A percentile compares a stretch with the other conserved stretches of the same genome.
These are phyloP conservation scores for Pichia scutulata DNA, from an alignment of 805 yeast genomes.

Conservation along the genomic window DNA sequence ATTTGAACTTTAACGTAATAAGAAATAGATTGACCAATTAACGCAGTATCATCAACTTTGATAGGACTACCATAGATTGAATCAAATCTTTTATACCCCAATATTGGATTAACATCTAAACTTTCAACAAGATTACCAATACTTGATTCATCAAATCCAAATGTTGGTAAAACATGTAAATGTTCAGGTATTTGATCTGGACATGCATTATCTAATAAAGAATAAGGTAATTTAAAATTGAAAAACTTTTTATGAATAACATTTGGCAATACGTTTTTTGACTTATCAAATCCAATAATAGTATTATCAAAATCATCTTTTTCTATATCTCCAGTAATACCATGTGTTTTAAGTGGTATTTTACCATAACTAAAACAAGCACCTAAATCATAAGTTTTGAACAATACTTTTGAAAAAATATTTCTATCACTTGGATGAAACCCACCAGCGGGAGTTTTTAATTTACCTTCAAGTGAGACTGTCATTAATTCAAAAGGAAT, in stretches of 20 bases:
- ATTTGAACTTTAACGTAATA: constrained; percentile 47
- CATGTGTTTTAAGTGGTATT: constrained; percentile 11
- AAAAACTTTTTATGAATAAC: constrained; percentile 46
- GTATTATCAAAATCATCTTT: constrained; percentile 20
- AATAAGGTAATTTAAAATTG: constrained; percentile 46
- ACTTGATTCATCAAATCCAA: constrained; percentile 25
- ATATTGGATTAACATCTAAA: constrained; percentile 26
- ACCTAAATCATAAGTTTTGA: constrained; percentile 40
- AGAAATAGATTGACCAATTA: constrained; percentile 34
- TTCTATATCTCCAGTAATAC: background rate
- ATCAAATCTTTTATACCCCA: constrained; percentile 46
- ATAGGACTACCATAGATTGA: constrained; percentile 42
- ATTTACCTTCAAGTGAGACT: constrained; percentile 47
- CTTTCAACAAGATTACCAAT: constrained; percentile 7
- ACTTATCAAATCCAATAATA: constrained; percentile 34
- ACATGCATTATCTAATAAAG: constrained; percentile 47
- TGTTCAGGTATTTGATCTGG: constrained; percentile 32
- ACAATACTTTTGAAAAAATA: constrained; percentile 28
- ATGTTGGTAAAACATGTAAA: constrained; percentile 32
- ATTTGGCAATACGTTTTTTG: constrained; percentile 38
- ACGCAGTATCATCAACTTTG: constrained; percentile 38
- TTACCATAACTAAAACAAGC: constrained; percentile 41
- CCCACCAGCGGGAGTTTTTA: constrained; percentile 17
- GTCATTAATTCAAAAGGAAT: constrained; percentile 56
- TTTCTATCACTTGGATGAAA: constrained; percentile 1